Evolutionary conservation across 2,329 filamentous ascomycete species (phyloP).

Genomic region (Hypoxylon sp.): DNA sequence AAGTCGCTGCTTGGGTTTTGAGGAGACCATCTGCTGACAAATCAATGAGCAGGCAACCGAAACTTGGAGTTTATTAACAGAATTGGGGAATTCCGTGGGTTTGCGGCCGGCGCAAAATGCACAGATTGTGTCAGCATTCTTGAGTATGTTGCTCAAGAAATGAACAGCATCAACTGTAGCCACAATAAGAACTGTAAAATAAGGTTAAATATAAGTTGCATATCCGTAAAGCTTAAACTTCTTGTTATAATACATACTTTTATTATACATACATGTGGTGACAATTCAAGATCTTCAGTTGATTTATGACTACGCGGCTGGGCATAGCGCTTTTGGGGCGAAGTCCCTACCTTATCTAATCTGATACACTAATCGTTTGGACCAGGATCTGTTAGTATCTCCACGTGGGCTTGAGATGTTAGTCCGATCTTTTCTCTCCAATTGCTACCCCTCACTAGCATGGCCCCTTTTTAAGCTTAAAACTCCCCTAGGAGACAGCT

Average conservation of each 20-base stretch:
- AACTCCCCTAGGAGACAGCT: no score
- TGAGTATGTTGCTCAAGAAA: constrained; percentile 4
- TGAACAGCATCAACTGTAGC: background rate
- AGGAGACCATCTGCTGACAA: background rate
- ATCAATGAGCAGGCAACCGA: constrained; percentile 2
- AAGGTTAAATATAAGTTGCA: background rate
- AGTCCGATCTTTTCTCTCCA: background rate
- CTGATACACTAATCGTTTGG: no score
- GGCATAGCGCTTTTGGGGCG: no score
- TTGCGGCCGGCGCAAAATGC: constrained; percentile 1
- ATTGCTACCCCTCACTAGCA: background rate
- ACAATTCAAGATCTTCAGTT: background rate
- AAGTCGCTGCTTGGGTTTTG: background rate
- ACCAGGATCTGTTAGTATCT: no score
- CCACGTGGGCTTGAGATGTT: background rate
- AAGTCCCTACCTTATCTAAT: no score
- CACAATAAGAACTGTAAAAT: background rate
- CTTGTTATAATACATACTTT: background rate
- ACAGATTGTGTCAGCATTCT: constrained; percentile 3
- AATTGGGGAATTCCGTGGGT: constrained; percentile 4
- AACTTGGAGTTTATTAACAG: constrained; percentile 11
- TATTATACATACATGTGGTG: background rate
- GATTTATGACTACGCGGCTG: no score
- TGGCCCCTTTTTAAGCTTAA: background rate
- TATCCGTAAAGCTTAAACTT: background rate